Conservation (phyloP, 1,139 yeast genomes). For the Nakaseomyces nivariensis region DNA sequence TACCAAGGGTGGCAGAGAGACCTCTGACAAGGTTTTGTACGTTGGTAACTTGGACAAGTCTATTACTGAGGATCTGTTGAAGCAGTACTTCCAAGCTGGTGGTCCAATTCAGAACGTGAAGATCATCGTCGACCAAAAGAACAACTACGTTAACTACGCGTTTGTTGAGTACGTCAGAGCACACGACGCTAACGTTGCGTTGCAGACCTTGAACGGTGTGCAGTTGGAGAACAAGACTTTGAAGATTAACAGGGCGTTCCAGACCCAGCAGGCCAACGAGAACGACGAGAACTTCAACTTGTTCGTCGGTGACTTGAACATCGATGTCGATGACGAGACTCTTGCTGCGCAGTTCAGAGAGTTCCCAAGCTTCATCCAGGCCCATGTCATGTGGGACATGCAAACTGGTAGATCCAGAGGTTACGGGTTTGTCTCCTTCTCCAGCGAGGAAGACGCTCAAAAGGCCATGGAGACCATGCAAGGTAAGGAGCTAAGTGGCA, state of each 20-base stretch:
- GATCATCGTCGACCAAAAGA: constrained; percentile 65
- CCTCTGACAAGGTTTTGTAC: constrained; percentile 60
- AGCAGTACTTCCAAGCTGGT: constrained; percentile 51
- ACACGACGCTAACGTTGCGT: constrained; percentile 52
- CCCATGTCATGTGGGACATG: constrained; percentile 98
- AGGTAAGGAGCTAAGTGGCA: constrained; percentile 61
- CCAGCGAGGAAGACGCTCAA: constrained; percentile 59
- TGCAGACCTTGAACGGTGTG: constrained; percentile 50
- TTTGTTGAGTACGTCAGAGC: constrained; percentile 64
- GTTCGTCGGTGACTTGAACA: constrained; percentile 79
- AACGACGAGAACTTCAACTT: constrained; percentile 53
- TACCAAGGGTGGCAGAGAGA: constrained; percentile 70
- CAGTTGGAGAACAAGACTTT: constrained; percentile 43
- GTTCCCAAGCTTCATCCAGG: constrained; percentile 60
- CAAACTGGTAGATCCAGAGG: constrained; percentile 87
- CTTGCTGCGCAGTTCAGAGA: constrained; percentile 50
- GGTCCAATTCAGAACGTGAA: constrained; percentile 56
- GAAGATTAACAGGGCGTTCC: constrained; percentile 75
- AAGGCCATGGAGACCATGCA: constrained; percentile 64
- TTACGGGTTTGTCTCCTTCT: constrained; percentile 84
- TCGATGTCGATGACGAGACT: constrained; percentile 73
- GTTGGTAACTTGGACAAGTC: constrained; percentile 66
- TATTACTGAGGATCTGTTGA: constrained; percentile 52
- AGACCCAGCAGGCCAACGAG: constrained; percentile 51
- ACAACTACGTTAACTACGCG: constrained; percentile 68